Conservation (phyloP, 495 filamentous ascomycete species). For the Melanomma pulvis-pyrius region DNA sequence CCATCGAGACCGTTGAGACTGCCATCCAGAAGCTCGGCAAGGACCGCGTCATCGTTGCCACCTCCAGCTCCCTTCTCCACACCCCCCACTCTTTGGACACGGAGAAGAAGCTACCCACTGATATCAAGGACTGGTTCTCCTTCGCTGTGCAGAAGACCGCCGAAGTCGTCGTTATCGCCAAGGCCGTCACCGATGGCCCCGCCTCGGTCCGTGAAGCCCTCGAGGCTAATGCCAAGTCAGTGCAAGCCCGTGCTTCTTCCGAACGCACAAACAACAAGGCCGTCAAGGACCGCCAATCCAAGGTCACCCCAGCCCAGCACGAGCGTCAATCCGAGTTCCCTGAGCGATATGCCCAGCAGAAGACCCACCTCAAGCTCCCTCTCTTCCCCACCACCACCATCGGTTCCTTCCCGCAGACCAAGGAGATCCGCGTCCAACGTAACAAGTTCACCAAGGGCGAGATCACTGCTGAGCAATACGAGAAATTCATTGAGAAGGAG, state of each 20-base stretch:
- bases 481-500: constrained; percentile 98
- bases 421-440: constrained; percentile 92
- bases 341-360: constrained; percentile 78
- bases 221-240: constrained; percentile 90
- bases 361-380: constrained; percentile 84
- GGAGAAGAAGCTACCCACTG: constrained; percentile 93
- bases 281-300: constrained; percentile 91
- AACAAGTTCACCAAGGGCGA: constrained; percentile 99
- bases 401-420: constrained; percentile 98
- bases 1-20: constrained; percentile 83
- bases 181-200: constrained; percentile 90
- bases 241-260: constrained; percentile 85
- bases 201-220: constrained; percentile 81
- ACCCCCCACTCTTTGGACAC: constrained; percentile 94
- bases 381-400: constrained; percentile 99
- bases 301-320: constrained; percentile 81
- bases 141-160: constrained; percentile 93
- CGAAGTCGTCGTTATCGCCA: constrained; percentile 91
- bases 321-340: constrained; percentile 89
- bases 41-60: constrained; percentile 93
- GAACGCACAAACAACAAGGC: constrained; percentile 92
- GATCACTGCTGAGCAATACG: constrained; percentile 88
- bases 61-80: constrained; percentile 95
- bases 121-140: constrained; percentile 97
- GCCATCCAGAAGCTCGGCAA: constrained; percentile 92